Base-by-base conservation (phyloP, 2,329 filamentous ascomycete genomes). In the Fusarium veterinarium region DNA sequence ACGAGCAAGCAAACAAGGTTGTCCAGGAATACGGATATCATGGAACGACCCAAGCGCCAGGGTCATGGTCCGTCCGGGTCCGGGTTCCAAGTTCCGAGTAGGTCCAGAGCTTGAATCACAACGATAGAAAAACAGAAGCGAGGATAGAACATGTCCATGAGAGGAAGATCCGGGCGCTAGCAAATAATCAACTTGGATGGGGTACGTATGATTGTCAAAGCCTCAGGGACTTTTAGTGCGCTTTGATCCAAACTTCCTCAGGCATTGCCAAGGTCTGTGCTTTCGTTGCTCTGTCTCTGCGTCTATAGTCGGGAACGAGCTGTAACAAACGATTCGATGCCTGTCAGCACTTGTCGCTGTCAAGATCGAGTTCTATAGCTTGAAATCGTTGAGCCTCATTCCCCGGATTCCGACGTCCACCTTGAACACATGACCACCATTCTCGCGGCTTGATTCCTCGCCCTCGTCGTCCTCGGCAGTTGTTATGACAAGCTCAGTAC, bases 331-430 rank as follows among this genome's bases (percentile, higher is more conserved):
- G 45, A 35, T n/a, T 33, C 23, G 57, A 41, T 60, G 35, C 35
- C 25, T 33, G n/a, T 37, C 31, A 31, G n/a, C 41, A 38, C 35
- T 31, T 58, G 33, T 28, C 28, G 25, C 31, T 44, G 49, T 35
- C 59, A 44, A 31, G 40, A 44, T 51, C 37, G 33, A 64, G 52
- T 28, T 53, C 51, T 72, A 79, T 67, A 91, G 82, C 82, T 87
- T 91, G 81, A 93, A 94, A 80, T 90, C 86, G 81, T 91, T 89
- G 71, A 89, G 86, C 58, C 86, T 84, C 78, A 91, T 76, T 1
- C 94, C 93, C 76, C 82, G 84, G 6, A 92, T 88, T 6, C 93
- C 93, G 68, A 97, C 93, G 79, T 96, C 89, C 53, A 95, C 88
- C 80, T 87, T 90, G 82, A 94, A 97, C 68, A 96, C 78, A 31